Evolutionary conservation across 371 early-diverging fungal species (phyloP).

Genomic region (Mortierella sp.): DNA sequence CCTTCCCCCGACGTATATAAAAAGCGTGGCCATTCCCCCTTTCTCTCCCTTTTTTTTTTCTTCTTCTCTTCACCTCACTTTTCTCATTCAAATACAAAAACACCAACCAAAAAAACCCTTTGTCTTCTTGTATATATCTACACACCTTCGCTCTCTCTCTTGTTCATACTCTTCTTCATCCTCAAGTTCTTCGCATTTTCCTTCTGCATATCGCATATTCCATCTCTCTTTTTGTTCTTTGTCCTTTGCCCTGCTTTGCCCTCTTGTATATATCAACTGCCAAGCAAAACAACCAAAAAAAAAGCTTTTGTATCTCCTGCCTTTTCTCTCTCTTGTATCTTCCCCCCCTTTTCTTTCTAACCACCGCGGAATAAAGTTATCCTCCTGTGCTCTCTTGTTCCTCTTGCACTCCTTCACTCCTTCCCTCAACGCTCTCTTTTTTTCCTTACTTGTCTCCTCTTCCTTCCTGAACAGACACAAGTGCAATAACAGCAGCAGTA

Average conservation of each 20-base stretch:
- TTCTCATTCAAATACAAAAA: neutral
- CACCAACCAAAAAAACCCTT: neutral
- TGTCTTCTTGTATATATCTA: neutral
- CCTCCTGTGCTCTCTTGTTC: neutral
- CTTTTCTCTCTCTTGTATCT: neutral
- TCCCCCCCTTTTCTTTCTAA: neutral
- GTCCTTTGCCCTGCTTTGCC: constrained; percentile 1
- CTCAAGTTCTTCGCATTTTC: neutral
- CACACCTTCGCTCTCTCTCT: neutral
- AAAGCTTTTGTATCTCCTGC: neutral
- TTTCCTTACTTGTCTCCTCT: neutral
- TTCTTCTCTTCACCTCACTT: constrained; percentile 1
- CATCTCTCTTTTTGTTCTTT: neutral
- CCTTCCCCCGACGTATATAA: neutral
- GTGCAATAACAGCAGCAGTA: neutral
- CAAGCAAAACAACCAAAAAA: neutral
- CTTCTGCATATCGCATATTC: neutral
- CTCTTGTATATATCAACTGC: neutral
- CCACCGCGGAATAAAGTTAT: neutral
- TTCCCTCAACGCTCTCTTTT: neutral
- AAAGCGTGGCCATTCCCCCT: neutral
- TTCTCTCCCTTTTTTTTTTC: neutral
- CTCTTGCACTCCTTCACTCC: neutral
- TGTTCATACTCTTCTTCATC: neutral
- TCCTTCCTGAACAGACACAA: neutral